Conservation (phyloP, 2,329 filamentous ascomycete species). For the Juglanconis sp. region DNA sequence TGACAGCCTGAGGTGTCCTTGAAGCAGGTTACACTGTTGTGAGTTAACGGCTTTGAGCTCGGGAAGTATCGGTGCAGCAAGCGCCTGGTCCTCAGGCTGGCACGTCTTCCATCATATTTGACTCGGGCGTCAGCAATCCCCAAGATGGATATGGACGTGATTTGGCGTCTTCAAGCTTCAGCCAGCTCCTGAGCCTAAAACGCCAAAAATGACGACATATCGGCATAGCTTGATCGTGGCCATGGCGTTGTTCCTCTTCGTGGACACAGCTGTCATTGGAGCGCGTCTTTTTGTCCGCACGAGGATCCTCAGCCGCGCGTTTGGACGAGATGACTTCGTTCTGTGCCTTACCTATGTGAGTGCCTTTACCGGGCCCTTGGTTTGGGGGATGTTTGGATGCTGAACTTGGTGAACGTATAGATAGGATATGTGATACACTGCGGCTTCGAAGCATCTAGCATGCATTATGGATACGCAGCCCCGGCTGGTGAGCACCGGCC, state of each 20-base stretch:
- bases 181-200: background rate
- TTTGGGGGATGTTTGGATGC: constrained; percentile 2
- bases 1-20: background rate
- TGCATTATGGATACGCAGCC: constrained; percentile 29
- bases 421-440: constrained; percentile 26
- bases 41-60: too few relatives aligned
- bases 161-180: background rate
- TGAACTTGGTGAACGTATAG: constrained; percentile 17
- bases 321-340: constrained; percentile 28
- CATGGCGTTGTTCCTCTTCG: constrained; percentile 24
- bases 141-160: background rate
- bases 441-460: constrained; percentile 26
- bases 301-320: constrained; percentile 22
- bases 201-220: constrained; percentile 11
- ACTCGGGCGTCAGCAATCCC: background rate
- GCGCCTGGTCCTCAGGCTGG: background rate
- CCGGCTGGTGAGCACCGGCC: constrained; percentile 22
- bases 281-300: constrained; percentile 28
- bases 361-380: background rate
- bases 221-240: constrained; percentile 24
- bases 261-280: constrained; percentile 24
- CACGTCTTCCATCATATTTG: background rate
- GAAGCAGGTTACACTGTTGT: background rate
- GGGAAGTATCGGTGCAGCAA: background rate
- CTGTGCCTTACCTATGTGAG: constrained; percentile 27